Percentiles rank a stretch among this genome's conserved stretches.
phyloP scores from a whole-genome alignment of 257 asterid genomes.

The Solanum acaule region DNA sequence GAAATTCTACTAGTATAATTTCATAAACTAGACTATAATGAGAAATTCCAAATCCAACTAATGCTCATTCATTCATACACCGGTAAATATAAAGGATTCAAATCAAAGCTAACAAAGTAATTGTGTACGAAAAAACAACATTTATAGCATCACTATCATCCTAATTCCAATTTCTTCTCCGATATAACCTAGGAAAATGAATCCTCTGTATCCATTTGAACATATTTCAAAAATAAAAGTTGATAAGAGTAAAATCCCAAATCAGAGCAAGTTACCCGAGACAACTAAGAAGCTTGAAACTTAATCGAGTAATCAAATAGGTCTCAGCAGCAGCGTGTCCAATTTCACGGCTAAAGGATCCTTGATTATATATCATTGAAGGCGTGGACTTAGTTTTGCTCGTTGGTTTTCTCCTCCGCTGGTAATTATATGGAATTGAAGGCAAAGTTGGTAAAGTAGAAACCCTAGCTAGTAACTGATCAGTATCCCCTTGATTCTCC shows the following conservation, averaged over 20 bases:
- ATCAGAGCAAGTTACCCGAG: constrained; percentile 49
- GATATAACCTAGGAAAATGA: not conserved
- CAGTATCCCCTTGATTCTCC: not conserved
- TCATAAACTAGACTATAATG: not conserved
- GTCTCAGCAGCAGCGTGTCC: constrained; percentile 97
- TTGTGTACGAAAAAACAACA: not conserved
- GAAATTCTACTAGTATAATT: not conserved
- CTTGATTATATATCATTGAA: constrained; percentile 31
- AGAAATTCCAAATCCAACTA: not conserved
- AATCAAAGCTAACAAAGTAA: not conserved
- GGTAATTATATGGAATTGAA: constrained; percentile 5
- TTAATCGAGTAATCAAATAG: constrained; percentile 73
- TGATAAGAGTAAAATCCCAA: not conserved
- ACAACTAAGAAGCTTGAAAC: constrained; percentile 74
- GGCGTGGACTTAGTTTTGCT: constrained; percentile 32
- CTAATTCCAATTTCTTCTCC: not conserved
- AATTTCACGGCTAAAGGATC: constrained; percentile 61
- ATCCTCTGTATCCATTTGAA: not conserved
- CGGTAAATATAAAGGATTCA: not conserved
- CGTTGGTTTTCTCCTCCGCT: constrained; percentile 34
- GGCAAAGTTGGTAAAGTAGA: constrained; percentile 43
- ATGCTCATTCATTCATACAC: not conserved
- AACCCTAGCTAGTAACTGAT: constrained; percentile 10
- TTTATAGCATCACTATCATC: not conserved
- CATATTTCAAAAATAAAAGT: not conserved